Conservation (phyloP, 257 asterid species). For the Sherardia arvensis region DNA sequence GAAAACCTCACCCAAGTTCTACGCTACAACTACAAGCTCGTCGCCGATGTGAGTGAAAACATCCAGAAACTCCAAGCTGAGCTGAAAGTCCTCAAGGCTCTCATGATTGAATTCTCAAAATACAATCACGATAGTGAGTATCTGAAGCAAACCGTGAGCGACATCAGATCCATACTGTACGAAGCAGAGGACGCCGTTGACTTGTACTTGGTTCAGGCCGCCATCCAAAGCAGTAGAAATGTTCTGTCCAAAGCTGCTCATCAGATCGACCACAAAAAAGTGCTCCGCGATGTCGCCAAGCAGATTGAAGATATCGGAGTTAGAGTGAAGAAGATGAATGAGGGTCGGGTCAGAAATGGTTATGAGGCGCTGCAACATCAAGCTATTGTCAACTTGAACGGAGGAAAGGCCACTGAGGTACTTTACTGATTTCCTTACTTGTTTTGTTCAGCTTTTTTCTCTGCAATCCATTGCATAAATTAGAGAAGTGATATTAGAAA, state of each 20-base stretch:
- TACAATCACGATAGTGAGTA: slow-evolving; percentile 25
- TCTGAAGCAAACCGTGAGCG: slow-evolving; percentile 28
- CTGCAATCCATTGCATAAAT: background rate
- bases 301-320: slow-evolving; percentile 21
- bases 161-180: slow-evolving; percentile 31
- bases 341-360: slow-evolving; percentile 17
- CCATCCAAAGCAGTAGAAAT: slow-evolving; percentile 31
- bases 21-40: background rate
- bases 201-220: slow-evolving; percentile 33
- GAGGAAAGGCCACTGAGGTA: slow-evolving; percentile 12
- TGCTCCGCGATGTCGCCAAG: slow-evolving; percentile 22
- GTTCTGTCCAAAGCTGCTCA: slow-evolving; percentile 8
- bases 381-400: background rate
- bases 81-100: slow-evolving; percentile 30
- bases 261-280: background rate
- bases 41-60: slow-evolving; percentile 19
- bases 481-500: too few relatives aligned
- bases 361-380: slow-evolving; percentile 27
- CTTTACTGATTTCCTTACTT: background rate
- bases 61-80: slow-evolving; percentile 30
- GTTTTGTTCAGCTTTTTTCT: background rate
- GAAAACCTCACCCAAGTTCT: slow-evolving; percentile 31
- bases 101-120: slow-evolving; percentile 33
- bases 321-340: slow-evolving; percentile 32
- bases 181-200: slow-evolving; percentile 56